Evolutionary conservation across 495 filamentous ascomycete genomes (phyloP), one percentile per base, ranked within the genome.

Genomic region (Rostrohypoxylon terebratum): DNA sequence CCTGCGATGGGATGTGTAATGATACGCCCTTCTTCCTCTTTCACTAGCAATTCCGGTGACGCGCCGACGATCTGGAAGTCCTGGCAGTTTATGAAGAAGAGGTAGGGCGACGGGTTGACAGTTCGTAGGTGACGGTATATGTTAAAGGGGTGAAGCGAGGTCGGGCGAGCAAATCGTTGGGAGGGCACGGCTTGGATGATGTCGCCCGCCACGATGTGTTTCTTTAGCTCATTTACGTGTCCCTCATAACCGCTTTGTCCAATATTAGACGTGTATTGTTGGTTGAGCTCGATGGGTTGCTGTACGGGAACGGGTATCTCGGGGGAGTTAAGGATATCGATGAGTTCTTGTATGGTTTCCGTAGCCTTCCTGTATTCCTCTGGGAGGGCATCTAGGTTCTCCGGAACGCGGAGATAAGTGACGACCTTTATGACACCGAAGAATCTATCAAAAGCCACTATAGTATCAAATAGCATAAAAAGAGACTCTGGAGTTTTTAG

Each of bases 111-210:
- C 0, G 96, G 96, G 77, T 99, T 99, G 72, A 98, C 93, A 9
- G 92, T 96, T 73, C 96, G 93, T 33, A 99, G 87, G 77, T 96
- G 93, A 42, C 94, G 92, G 87, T 98, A 99, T 80, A 99, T 94
- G 85, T 99, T 99, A 86, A 97, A 99, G 0, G 96, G 94, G 78
- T 98, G 96, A 21, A 99, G 86, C 42, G 87, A 87, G 11, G 96
- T 99, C 20, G 94, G 93, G 13, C 96, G 88, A 0, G 94, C 91
- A 76, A 98, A 90, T 47, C 96, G 90, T 81, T 99, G 96, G 28
- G 94, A 97, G 1, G 96, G 96, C 1, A 98, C 96, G 0, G 94
- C 92, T 79, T 99, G 96, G 83, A 99, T 98, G 77, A 99, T 98
- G 83, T 97, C 93, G 55, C 96, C 96, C 53, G 88, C 87, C 72